A percentile compares a stretch with the other conserved stretches of the same genome.
Evolutionary conservation across 345 rosid species (phyloP).

Genomic region (Salix brachista): DNA sequence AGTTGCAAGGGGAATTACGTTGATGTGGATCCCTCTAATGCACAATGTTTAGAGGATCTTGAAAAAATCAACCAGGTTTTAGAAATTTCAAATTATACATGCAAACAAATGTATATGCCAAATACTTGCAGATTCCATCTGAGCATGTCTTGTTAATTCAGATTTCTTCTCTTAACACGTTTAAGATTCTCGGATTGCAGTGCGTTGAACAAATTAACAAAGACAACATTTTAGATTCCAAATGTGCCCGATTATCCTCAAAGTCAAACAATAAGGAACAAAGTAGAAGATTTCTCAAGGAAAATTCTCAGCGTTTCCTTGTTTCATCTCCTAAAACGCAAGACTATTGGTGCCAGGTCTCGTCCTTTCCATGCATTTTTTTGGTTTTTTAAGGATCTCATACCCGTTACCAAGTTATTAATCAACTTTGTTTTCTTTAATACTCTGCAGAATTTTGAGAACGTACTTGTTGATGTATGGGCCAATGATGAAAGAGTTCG

Average conservation of each 20-base stretch:
- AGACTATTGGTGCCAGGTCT: slow-evolving; percentile 9
- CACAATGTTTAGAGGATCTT: slow-evolving; percentile 6
- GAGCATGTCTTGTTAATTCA: neutral
- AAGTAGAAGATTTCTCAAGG: neutral
- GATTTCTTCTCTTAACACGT: neutral
- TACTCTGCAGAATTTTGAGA: neutral
- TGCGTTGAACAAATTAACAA: neutral
- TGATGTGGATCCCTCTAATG: neutral
- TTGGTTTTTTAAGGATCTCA: neutral
- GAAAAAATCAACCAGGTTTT: slow-evolving; percentile 1
- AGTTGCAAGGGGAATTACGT: slow-evolving; percentile 10
- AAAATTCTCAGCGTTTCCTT: neutral
- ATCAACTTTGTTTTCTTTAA: neutral
- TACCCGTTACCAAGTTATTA: neutral
- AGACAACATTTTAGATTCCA: neutral
- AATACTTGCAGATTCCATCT: neutral
- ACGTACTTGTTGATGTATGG: slow-evolving; percentile 23
- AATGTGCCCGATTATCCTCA: neutral
- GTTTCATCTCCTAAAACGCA: neutral
- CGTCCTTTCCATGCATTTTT: neutral
- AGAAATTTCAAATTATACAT: neutral
- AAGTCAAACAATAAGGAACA: neutral
- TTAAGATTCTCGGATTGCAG: slow-evolving; percentile 1
- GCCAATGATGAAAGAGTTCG: slow-evolving; percentile 26
- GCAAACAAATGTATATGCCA: neutral